Conservation (phyloP, 257 asterid species). For the Galeopsis tetrahit region DNA sequence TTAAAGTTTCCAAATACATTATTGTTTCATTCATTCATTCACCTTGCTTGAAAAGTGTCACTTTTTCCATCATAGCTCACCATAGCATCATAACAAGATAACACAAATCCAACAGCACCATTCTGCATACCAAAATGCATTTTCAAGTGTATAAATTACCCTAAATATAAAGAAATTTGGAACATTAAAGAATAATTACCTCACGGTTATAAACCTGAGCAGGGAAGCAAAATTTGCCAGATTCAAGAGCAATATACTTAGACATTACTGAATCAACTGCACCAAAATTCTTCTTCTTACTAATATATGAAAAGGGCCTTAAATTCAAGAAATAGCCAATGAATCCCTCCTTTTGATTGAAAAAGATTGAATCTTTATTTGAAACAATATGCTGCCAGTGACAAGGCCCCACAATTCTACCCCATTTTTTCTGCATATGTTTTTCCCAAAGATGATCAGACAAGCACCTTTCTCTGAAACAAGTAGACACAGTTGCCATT, state of each 20-base stretch:
- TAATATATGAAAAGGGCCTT: slow-evolving; percentile 51
- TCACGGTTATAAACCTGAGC: slow-evolving; percentile 94
- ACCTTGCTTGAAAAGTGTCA: slow-evolving; percentile 73
- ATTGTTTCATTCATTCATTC: slow-evolving; percentile 10
- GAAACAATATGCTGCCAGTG: slow-evolving; percentile 66
- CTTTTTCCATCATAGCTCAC: slow-evolving; percentile 58
- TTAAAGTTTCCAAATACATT: background rate
- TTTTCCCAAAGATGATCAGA: slow-evolving; percentile 76
- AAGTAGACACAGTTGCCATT: slow-evolving; percentile 68
- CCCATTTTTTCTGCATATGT: slow-evolving; percentile 75
- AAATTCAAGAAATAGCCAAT: slow-evolving; percentile 42
- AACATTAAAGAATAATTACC: slow-evolving; percentile 40
- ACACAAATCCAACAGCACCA: slow-evolving; percentile 74
- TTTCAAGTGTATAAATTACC: background rate
- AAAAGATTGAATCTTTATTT: slow-evolving; percentile 51
- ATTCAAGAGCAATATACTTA: slow-evolving; percentile 76
- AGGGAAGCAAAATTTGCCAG: slow-evolving; percentile 84
- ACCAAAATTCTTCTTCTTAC: slow-evolving; percentile 38
- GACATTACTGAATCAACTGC: slow-evolving; percentile 67
- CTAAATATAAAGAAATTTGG: background rate
- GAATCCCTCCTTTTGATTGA: slow-evolving; percentile 47
- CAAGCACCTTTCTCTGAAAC: slow-evolving; percentile 58
- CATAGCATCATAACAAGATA: slow-evolving; percentile 81
- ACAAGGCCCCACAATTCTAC: slow-evolving; percentile 56
- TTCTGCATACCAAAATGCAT: slow-evolving; percentile 44